Evolutionary conservation across 371 early-diverging fungal species (phyloP), one percentile per base, ranked within the genome.

Genomic region (Blakeslea trispora): DNA sequence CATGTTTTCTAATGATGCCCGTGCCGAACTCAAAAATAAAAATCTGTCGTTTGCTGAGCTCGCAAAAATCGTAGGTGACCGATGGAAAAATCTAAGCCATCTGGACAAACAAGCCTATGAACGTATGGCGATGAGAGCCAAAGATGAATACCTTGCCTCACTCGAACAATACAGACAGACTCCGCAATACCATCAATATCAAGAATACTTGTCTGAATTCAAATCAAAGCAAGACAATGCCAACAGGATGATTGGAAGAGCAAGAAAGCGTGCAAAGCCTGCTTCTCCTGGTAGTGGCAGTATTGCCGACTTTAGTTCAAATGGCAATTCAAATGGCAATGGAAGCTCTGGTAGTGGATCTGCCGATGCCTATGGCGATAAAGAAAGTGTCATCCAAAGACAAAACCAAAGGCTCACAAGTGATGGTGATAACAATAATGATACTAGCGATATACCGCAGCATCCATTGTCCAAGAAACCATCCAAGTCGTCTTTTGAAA

Each of bases 21-120:
- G 81, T 14, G 63, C 61, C 14, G 63, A 77, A 24, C 48, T 72
- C 1, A 64, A 68, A 32, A 59, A 72, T 17, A 55, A 70, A 24
- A 68, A 72, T 28, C 57, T 77, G 28, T 62, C 69, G 0, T 80
- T 80, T 62, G 63, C 74, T 14, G 77, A 80, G 23, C 45, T 77
- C 9, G 77, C 81, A 0, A 71, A 74, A 18, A 66, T 68, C 7
- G 78, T 78, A 0, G 81, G 81, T 19, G 75, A 77, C 21, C 75
- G 72, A 21, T 82, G 81, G 82, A 80, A 80, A 37, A 66, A 63
- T 17, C 54, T 78, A n/a, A 54, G 59, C 28, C 50, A 53, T 10
- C 45, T 55, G 7, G 66, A 75, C 23, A 74, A 74, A 45, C 68
- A 77, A 48, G 19, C 32, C 0, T 72, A 77, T 37, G 81, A 81